phyloP scores from a whole-genome alignment of 352 stramenopile genomes.

The Blastocystis sp. region DNA sequence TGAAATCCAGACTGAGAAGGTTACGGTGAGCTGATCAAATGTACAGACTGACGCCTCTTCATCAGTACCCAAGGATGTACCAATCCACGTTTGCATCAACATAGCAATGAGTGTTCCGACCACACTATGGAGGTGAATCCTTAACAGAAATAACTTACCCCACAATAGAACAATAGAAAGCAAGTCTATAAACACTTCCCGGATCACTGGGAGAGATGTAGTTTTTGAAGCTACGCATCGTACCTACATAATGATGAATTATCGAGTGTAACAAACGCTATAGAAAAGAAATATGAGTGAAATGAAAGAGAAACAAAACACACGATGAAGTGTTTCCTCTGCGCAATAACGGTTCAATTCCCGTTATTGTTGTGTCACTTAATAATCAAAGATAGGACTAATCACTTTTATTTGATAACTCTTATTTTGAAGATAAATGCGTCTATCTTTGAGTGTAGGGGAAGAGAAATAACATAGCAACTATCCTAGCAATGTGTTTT shows the following conservation, averaged over 20 bases:
- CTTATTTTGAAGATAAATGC: too few relatives aligned
- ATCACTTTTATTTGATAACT: neutral
- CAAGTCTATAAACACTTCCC: neutral
- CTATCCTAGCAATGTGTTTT: neutral
- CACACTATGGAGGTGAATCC: neutral
- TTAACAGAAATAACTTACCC: neutral
- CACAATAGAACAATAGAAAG: neutral
- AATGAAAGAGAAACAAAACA: conserved; percentile 10
- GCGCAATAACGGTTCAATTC: conserved; percentile 11
- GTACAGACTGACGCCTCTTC: neutral
- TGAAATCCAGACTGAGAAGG: neutral
- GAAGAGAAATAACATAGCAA: neutral
- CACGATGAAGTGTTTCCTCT: neutral
- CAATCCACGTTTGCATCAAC: neutral
- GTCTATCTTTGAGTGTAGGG: too few relatives aligned
- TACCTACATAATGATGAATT: neutral
- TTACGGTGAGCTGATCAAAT: neutral
- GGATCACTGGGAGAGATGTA: conserved; percentile 16
- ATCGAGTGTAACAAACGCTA: neutral
- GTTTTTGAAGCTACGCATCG: neutral
- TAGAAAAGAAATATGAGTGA: conserved; percentile 20
- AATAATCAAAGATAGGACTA: neutral
- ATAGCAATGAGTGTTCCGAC: conserved; percentile 9
- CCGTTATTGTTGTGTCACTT: neutral
- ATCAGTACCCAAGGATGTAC: neutral